Evolutionary conservation across 768 basidiomycete genomes (phyloP).

Genomic region (Rhodotorula toruloides): DNA sequence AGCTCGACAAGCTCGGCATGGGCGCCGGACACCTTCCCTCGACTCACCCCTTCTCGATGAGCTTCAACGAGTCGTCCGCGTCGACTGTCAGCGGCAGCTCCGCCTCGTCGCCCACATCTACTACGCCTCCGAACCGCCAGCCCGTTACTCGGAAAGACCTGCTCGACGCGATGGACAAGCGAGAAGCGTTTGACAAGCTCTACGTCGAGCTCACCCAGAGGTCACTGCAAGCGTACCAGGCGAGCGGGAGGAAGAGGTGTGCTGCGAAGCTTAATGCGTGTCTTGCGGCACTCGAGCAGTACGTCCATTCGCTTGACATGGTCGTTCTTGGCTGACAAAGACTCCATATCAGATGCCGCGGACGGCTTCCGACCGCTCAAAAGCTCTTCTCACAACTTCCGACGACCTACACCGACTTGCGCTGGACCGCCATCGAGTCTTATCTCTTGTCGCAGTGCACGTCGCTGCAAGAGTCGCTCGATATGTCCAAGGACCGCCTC

Average conservation of each 20-base stretch:
- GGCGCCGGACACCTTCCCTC: slow-evolving; percentile 64
- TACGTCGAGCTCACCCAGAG: slow-evolving; percentile 71
- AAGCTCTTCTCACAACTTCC: slow-evolving; percentile 73
- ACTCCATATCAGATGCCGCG: slow-evolving; percentile 57
- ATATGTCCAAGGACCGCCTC: slow-evolving; percentile 55
- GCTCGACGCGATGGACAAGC: slow-evolving; percentile 44
- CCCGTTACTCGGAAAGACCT: slow-evolving; percentile 36
- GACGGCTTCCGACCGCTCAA: slow-evolving; percentile 59
- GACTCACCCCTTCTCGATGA: slow-evolving; percentile 65
- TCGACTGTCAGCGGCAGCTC: slow-evolving; percentile 33
- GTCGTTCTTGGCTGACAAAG: neutral
- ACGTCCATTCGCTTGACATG: slow-evolving; percentile 44
- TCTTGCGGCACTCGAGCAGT: slow-evolving; percentile 85
- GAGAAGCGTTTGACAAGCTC: slow-evolving; percentile 66
- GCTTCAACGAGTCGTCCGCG: slow-evolving; percentile 47
- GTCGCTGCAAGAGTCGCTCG: slow-evolving; percentile 44
- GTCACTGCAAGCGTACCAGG: slow-evolving; percentile 76
- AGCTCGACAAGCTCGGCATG: slow-evolving; percentile 85
- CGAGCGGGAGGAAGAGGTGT: slow-evolving; percentile 75
- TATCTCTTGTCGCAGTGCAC: slow-evolving; percentile 29
- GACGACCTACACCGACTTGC: slow-evolving; percentile 51
- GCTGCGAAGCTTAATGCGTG: slow-evolving; percentile 78
- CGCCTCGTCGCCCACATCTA: slow-evolving; percentile 15
- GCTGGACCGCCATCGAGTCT: slow-evolving; percentile 41
- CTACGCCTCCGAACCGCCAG: neutral